phyloP scores from a whole-genome alignment of 306 rosid genomes.

The Medicago lupulina region DNA sequence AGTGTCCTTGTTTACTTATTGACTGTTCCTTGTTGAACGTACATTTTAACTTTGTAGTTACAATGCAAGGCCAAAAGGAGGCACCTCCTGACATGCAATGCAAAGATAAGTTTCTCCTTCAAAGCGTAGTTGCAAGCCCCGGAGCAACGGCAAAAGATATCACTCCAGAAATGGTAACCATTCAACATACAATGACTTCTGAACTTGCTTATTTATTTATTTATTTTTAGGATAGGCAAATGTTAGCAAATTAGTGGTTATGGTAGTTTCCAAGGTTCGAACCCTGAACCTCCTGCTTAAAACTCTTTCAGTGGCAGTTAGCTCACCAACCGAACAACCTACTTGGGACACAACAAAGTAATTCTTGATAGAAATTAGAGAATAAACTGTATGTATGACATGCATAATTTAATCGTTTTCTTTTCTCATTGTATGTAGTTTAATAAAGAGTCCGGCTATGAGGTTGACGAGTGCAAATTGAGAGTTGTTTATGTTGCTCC shows the following conservation, averaged over 20 bases:
- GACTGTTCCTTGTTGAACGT: conserved; percentile 1
- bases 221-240: background rate
- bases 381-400: background rate
- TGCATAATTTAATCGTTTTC: conserved; percentile 34
- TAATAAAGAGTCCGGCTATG: conserved; percentile 76
- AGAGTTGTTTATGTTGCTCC: conserved; percentile 86
- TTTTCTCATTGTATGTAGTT: conserved; percentile 55
- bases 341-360: background rate
- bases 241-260: background rate
- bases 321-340: background rate
- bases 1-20: conserved; percentile 20
- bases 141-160: conserved; percentile 70
- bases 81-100: conserved; percentile 82
- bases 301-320: background rate
- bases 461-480: conserved; percentile 78
- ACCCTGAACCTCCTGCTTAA: background rate
- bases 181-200: background rate
- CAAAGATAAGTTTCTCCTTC: conserved; percentile 94
- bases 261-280: background rate
- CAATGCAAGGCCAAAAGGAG: conserved; percentile 97
- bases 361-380: background rate
- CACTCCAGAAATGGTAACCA: conserved; percentile 73
- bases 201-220: too few species aligned
- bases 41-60: conserved; percentile 58
- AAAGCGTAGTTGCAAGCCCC: conserved; percentile 62